These are phyloP conservation scores for Penicillium psychrofluorescens DNA, from an alignment of 495 filamentous ascomycete species.

Conservation along the genomic window DNA sequence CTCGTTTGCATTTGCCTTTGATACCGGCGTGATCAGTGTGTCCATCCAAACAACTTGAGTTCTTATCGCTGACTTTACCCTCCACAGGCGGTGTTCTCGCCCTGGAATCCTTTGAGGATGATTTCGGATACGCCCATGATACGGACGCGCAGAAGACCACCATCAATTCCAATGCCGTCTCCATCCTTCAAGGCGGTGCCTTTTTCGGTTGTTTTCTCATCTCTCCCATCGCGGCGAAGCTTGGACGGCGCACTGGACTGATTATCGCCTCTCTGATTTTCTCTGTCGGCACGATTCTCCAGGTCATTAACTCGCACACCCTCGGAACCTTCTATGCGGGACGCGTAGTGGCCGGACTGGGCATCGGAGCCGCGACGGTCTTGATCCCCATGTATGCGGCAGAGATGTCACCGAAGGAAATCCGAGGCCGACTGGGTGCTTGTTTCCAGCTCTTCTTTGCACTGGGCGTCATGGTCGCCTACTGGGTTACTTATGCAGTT, in stretches of 20 bases:
- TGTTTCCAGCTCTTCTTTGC: conserved; percentile 49
- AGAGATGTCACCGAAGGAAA: conserved; percentile 49
- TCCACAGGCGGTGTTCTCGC: conserved; percentile 29
- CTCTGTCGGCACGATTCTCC: conserved; percentile 35
- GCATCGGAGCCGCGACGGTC: conserved; percentile 46
- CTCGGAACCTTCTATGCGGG: conserved; percentile 38
- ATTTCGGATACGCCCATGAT: conserved; percentile 24
- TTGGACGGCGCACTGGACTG: conserved; percentile 34
- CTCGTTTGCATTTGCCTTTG: conserved; percentile 33
- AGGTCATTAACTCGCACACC: conserved; percentile 33
- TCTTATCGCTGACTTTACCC: background rate
- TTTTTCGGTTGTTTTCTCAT: conserved; percentile 42
- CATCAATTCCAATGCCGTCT: conserved; percentile 38
- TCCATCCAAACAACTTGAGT: background rate
- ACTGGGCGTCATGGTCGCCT: conserved; percentile 46
- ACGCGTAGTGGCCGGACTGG: conserved; percentile 47
- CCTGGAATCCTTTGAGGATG: conserved; percentile 28
- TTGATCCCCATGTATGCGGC: conserved; percentile 49
- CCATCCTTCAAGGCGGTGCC: conserved; percentile 40
- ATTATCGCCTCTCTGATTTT: conserved; percentile 35
- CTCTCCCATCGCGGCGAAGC: conserved; percentile 39
- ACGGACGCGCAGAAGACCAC: conserved; percentile 26
- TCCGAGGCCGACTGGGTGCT: conserved; percentile 44
- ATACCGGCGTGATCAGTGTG: conserved; percentile 34
- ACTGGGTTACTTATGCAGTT: conserved; percentile 45